Evolutionary conservation across 805 yeast species (phyloP).

Genomic region (Cyberlindnera japonica): DNA sequence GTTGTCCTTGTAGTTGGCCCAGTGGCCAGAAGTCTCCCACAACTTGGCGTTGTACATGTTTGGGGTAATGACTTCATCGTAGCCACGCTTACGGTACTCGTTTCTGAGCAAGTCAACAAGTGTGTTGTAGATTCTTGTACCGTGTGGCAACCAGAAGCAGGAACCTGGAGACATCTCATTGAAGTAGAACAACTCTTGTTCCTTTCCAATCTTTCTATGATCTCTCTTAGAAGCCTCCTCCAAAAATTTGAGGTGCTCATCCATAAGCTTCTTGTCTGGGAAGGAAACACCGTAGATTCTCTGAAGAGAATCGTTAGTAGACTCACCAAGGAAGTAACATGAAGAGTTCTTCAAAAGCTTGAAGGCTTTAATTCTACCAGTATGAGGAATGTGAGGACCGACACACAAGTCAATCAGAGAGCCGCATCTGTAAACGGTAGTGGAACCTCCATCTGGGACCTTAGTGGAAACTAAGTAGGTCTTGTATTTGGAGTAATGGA

Average conservation of each 20-base stretch:
- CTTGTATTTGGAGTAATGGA: conserved; percentile 93
- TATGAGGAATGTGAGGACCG: conserved; percentile 97
- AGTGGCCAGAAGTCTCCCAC: conserved; percentile 99
- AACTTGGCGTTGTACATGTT: conserved; percentile 96
- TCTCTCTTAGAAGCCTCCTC: conserved; percentile 96
- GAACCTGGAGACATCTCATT: conserved; percentile 97
- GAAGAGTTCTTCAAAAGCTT: conserved; percentile 94
- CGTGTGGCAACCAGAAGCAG: conserved; percentile 98
- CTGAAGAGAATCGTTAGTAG: conserved; percentile 90
- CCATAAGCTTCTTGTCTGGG: conserved; percentile 97
- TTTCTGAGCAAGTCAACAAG: conserved; percentile 73
- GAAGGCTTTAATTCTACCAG: conserved; percentile 93
- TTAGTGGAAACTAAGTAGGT: conserved; percentile 80
- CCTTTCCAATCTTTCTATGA: conserved; percentile 94
- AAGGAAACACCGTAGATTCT: conserved; percentile 96
- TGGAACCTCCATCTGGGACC: conserved; percentile 92
- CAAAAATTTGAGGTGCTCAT: conserved; percentile 88
- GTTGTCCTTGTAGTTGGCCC: conserved; percentile 96
- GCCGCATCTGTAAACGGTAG: conserved; percentile 98
- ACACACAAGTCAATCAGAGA: conserved; percentile 94
- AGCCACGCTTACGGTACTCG: conserved; percentile 91
- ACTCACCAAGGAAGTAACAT: conserved; percentile 92
- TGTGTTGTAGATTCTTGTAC: conserved; percentile 93
- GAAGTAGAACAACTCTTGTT: conserved; percentile 93
- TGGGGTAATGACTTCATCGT: conserved; percentile 98